Base-by-base conservation (phyloP, 176 grass and related monocot genomes). In the Alopecurus myosuroides region DNA sequence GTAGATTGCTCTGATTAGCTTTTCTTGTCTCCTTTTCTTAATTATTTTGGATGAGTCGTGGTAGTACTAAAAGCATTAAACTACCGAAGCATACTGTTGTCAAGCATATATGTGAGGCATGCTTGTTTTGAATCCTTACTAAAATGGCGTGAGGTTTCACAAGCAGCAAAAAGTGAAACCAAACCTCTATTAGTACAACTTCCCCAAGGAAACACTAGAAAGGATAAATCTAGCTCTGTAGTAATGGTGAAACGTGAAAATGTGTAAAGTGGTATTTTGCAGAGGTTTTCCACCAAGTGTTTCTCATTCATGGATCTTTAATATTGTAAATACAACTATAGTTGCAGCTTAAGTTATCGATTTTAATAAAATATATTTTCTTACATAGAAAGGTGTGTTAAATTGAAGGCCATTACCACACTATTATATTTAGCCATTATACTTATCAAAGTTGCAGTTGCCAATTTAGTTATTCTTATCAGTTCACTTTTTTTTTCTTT, bases 271-370 rank as follows among this genome's bases (percentile, higher is more conserved):
- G 23, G 23, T 44, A 41, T 25, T 69, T 20, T 26, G 23, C 13
- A 15, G 11, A 29, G 44, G 49, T 40, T 51, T 86, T 70, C 23
- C 42, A 62, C 48, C 61, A 11, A 26, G 44, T 81, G 11, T 2
- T 76, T 20, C 13, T 76, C 41, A 65, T 57, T 82, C 64, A 48
- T 82, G 75, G 11, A 61, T 42, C 57, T 80, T 9, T 73, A 28
- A 46, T 81, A 29, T 39, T 58, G n/a, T 72, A 29, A 60, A 70
- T 70, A 23, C 37, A 70, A 4, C n/a, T 70, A 42, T 39, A 17
- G 13, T 23, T 77, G 18, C 37, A 77, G 52, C 1, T 55, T 55
- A 12, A 76, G 31, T 18, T 22, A 35, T 36, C 10, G 30, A 51
- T 30, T 55, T 45, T 45, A 31, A 39, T 11, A 57, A 77, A 57